Conservation (phyloP, 345 rosid species). For the Gossypium mustelinum region DNA sequence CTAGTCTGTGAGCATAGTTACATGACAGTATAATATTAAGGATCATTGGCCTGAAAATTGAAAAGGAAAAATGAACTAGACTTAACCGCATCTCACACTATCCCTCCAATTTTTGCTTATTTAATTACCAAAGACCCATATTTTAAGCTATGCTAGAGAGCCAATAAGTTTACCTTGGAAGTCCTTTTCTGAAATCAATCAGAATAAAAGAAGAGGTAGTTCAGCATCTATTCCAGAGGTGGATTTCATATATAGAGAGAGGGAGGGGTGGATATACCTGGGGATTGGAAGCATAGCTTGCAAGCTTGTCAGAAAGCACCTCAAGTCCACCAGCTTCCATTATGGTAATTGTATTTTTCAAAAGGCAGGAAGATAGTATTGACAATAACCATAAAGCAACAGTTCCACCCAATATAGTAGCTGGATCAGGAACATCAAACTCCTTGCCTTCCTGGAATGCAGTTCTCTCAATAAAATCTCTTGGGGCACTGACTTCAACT, state of each 20-base stretch:
- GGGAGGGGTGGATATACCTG: constrained; percentile 35
- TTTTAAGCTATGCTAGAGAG: not conserved
- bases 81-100: not conserved
- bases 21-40: not conserved
- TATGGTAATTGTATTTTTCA: constrained; percentile 40
- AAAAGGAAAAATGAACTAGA: not conserved
- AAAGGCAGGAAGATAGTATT: constrained; percentile 50
- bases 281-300: constrained; percentile 40
- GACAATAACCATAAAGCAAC: constrained; percentile 70
- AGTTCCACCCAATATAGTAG: constrained; percentile 52
- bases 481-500: constrained; percentile 57
- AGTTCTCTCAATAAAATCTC: constrained; percentile 54
- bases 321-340: constrained; percentile 89
- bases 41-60: not conserved
- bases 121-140: not conserved
- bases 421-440: constrained; percentile 61
- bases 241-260: not conserved
- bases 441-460: constrained; percentile 54
- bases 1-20: not conserved
- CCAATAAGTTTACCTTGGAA: not conserved
- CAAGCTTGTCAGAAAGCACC: constrained; percentile 63
- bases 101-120: not conserved
- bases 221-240: not conserved
- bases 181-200: not conserved
- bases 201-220: not conserved